A percentile compares a stretch with the other conserved stretches of the same genome.
phyloP scores from a whole-genome alignment of 2,329 filamentous ascomycete species.

The Nigrospora osmanthi region DNA sequence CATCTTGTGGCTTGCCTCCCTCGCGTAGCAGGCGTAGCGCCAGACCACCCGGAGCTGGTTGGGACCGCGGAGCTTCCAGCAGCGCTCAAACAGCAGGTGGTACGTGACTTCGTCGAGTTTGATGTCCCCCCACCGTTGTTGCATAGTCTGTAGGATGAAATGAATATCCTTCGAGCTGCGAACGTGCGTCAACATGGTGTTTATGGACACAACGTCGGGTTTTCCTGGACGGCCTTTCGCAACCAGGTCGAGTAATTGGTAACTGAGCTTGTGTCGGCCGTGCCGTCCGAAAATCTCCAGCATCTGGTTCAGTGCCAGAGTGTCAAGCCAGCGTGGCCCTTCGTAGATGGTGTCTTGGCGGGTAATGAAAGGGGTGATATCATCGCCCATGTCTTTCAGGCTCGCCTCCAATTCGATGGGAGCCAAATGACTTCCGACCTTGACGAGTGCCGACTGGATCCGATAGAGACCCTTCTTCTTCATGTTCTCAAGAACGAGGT shows the following conservation, averaged over 20 bases:
- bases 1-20: slow-evolving; percentile 10
- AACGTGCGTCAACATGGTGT: slow-evolving; percentile 18
- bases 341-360: slow-evolving; percentile 10
- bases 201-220: slow-evolving; percentile 14
- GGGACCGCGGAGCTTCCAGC: slow-evolving; percentile 15
- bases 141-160: slow-evolving; percentile 5
- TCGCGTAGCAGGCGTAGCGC: slow-evolving; percentile 15
- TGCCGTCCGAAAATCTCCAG: slow-evolving; percentile 14
- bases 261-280: slow-evolving; percentile 8
- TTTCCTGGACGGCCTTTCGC: background rate
- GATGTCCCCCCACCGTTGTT: slow-evolving; percentile 8
- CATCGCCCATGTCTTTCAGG: background rate
- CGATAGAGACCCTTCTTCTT: slow-evolving; percentile 10
- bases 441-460: slow-evolving; percentile 9
- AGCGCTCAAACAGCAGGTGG: slow-evolving; percentile 13
- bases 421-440: slow-evolving; percentile 14
- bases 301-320: slow-evolving; percentile 17
- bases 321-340: slow-evolving; percentile 17
- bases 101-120: slow-evolving; percentile 14
- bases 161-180: slow-evolving; percentile 7
- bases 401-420: slow-evolving; percentile 10
- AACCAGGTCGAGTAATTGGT: slow-evolving; percentile 11
- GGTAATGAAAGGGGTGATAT: slow-evolving; percentile 9
- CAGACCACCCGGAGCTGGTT: slow-evolving; percentile 22
- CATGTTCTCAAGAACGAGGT: slow-evolving; percentile 36